Conservation (phyloP, 805 yeast species). For the Groenewaldozyma salmanticensis region DNA sequence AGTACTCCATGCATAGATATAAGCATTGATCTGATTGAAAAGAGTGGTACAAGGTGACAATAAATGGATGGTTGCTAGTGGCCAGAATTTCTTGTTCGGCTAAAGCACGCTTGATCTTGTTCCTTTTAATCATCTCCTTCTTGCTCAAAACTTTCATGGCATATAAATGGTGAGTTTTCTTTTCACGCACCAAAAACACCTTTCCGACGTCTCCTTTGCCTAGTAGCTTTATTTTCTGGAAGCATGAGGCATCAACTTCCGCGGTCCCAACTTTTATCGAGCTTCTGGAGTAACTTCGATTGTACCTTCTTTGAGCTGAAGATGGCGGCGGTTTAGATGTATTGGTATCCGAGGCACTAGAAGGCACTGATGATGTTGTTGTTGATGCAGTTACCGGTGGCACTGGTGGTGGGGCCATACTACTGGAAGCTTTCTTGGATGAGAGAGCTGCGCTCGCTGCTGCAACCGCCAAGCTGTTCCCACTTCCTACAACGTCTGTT, state of each 20-base stretch:
- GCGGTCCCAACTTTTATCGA: constrained; percentile 66
- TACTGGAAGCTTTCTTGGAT: no score
- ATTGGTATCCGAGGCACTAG: not conserved
- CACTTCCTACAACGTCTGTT: constrained; percentile 2
- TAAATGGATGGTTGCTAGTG: constrained; percentile 93
- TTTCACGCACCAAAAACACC: constrained; percentile 85
- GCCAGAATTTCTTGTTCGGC: constrained; percentile 97
- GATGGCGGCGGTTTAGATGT: not conserved
- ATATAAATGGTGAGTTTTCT: constrained; percentile 58
- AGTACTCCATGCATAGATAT: constrained; percentile 95
- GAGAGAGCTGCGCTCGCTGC: not conserved
- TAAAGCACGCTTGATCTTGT: constrained; percentile 85
- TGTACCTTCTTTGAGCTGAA: constrained; percentile 28
- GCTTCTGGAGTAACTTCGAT: constrained; percentile 60
- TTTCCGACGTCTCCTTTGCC: constrained; percentile 99
- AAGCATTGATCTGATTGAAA: constrained; percentile 89
- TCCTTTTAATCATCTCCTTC: constrained; percentile 89
- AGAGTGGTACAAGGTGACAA: constrained; percentile 90
- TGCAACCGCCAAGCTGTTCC: constrained; percentile 1
- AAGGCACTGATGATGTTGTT: not conserved
- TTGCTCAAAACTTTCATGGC: constrained; percentile 91
- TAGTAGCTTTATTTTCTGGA: constrained; percentile 78
- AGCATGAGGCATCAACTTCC: constrained; percentile 77
- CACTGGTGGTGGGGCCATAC: constrained; percentile 2
- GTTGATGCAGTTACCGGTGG: constrained; percentile 1